phyloP scores from a whole-genome alignment of 257 asterid genomes.

The Catharanthus roseus region DNA sequence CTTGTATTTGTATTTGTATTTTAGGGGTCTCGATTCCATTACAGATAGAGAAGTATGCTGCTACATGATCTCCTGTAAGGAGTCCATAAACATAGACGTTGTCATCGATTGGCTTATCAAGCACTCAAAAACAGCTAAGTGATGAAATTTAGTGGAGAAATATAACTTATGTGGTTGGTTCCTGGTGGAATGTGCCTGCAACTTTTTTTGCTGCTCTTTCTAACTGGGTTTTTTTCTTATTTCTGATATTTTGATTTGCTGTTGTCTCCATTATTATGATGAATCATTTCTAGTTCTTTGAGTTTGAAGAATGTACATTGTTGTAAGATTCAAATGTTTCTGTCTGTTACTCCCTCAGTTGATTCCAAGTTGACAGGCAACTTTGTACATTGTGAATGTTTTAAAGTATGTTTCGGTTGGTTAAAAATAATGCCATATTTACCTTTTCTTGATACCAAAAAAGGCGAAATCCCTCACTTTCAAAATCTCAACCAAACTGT shows the following conservation, averaged over 20 bases:
- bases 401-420: neutral
- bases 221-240: neutral
- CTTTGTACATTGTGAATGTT: neutral
- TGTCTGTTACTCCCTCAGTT: neutral
- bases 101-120: conserved; percentile 85
- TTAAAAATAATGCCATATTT: too few relatives aligned
- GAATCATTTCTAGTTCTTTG: neutral
- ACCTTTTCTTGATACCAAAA: too few relatives aligned
- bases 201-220: conserved; percentile 5
- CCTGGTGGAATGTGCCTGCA: conserved; percentile 12
- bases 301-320: neutral
- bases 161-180: neutral
- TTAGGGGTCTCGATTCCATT: conserved; percentile 54
- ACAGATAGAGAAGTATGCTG: conserved; percentile 87
- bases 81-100: conserved; percentile 61
- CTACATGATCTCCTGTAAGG: conserved; percentile 95
- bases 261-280: neutral
- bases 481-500: too few relatives aligned
- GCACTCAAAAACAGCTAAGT: conserved; percentile 67
- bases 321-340: neutral
- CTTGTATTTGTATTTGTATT: neutral
- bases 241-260: neutral
- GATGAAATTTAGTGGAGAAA: conserved; percentile 8
- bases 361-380: neutral
- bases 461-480: too few relatives aligned